Evolutionary conservation across 345 rosid genomes (phyloP).

Genomic region (Populus euphratica): DNA sequence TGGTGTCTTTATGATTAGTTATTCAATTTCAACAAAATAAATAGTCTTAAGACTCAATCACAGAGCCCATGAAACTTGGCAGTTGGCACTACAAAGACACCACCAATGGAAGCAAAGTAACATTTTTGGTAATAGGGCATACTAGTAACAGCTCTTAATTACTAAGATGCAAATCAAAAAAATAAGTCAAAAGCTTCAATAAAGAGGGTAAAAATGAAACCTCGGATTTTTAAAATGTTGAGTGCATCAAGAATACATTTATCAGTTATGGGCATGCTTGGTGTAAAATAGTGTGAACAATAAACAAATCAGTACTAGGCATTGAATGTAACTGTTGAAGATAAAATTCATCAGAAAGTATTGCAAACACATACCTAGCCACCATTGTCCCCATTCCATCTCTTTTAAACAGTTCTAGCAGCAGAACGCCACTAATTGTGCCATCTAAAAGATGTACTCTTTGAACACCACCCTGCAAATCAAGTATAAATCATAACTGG

Average conservation of each 20-base stretch:
- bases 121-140: too few species aligned
- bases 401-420: conserved; percentile 87
- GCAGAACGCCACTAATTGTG: conserved; percentile 72
- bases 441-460: conserved; percentile 97
- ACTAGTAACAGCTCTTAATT: too few species aligned
- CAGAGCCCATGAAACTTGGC: too few species aligned
- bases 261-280: too few species aligned
- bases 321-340: background rate
- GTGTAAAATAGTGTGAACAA: background rate
- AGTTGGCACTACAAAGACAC: too few species aligned
- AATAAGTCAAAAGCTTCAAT: too few species aligned
- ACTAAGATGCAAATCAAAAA: too few species aligned
- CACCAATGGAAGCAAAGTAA: too few species aligned
- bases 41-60: too few species aligned
- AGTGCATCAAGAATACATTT: background rate
- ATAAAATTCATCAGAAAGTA: background rate
- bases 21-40: too few species aligned
- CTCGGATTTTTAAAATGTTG: background rate
- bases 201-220: too few species aligned
- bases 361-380: conserved; percentile 56
- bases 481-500: conserved; percentile 13
- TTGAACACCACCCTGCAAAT: conserved; percentile 85
- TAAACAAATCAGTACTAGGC: background rate
- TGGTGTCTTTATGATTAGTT: too few species aligned
- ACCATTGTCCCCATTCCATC: conserved; percentile 99